Conservation (phyloP, 441 rosid species). For the Populus hybrid region DNA sequence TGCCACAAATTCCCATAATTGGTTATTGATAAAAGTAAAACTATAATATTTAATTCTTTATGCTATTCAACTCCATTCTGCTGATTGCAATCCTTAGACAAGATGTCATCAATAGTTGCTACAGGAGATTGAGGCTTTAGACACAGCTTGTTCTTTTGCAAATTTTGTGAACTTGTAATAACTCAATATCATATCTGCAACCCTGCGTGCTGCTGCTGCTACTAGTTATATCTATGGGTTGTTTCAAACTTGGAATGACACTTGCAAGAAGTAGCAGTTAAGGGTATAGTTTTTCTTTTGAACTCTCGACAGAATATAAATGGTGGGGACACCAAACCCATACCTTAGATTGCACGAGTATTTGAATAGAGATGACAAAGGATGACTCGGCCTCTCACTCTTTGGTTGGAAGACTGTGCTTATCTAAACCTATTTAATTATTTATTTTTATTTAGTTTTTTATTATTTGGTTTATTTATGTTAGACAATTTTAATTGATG, state of each 20-base stretch:
- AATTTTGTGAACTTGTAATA: not conserved
- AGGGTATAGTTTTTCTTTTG: not conserved
- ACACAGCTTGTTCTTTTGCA: not conserved
- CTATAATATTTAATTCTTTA: not conserved
- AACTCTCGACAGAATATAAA: not conserved
- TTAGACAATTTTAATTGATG: no score
- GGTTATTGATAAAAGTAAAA: not conserved
- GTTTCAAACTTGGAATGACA: not conserved
- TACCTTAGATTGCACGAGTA: no score
- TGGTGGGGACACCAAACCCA: not conserved
- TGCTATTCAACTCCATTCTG: not conserved
- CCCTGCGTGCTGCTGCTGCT: not conserved
- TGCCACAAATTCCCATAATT: constrained; percentile 29
- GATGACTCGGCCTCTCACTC: no score
- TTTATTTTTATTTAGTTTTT: no score
- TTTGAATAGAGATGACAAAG: no score
- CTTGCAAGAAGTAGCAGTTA: not conserved
- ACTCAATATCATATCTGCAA: not conserved
- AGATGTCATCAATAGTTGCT: not conserved
- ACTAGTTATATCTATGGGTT: not conserved
- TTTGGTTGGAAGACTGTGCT: no score
- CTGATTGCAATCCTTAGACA: not conserved
- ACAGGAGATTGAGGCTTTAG: not conserved
- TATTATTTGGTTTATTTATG: no score
- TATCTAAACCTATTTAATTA: no score